Base-by-base conservation (phyloP, 441 rosid genomes). In the Isatis lusitanica region DNA sequence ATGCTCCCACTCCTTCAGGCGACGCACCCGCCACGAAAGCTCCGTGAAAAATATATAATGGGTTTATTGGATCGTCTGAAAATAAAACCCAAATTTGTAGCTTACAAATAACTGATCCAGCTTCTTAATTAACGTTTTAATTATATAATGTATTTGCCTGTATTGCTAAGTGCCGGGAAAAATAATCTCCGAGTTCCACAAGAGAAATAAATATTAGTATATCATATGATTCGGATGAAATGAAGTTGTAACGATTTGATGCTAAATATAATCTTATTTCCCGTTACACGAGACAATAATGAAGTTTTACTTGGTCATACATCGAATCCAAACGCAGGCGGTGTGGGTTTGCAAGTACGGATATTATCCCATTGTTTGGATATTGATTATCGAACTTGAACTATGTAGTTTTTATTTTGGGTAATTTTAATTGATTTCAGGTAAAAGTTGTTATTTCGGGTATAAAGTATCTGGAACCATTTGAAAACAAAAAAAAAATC, bases 1-100 rank as follows among this genome's bases (percentile, higher is more conserved):
- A 77, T 52, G 80, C 77, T 43, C 80, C 80, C 44, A 77, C 80
- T 71, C 76, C 76, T 52, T 66, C 77, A 4, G 73, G 80, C n/a
- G 60, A 21, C 28, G 53, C 16, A 15, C 2, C 71, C 2, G 46
- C 39, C 17, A 36, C 44, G 0, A 63, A 62, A 43, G 66, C 79
- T 55, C 53, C 79, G 0, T 69, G 2, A 66, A 12, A 28, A 3
- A 12, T 36, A 38, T 21, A 21, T 50, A 48, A 47, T 40, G 55
- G 30, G 38, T 59, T 8, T 51, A 4, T 9, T 56, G 77, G 61
- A 74, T 74, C 21, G 16, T 21, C 16, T 28, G 36, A 0, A 28
- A 36, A 47, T n/a, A 18, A 11, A 16, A 0, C 33, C 44, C 30
- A 38, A 28, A 10, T 13, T 66, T 38, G 46, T 71, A 13, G 38